phyloP scores from a whole-genome alignment of 805 yeast species.

The Lachancea cidri region DNA sequence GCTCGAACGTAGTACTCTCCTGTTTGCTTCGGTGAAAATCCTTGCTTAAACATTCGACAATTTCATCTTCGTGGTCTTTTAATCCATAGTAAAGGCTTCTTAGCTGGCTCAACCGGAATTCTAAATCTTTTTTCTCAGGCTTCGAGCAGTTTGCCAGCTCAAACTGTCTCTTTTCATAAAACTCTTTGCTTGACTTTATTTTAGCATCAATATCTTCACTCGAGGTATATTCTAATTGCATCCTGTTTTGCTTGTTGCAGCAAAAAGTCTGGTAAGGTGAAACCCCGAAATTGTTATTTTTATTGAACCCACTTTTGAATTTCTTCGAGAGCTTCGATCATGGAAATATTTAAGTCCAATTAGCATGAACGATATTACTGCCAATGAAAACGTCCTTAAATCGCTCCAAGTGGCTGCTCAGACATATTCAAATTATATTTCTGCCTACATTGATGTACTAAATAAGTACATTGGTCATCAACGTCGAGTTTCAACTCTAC shows the following conservation, averaged over 20 bases:
- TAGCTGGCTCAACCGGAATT: constrained; percentile 54
- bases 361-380: neutral
- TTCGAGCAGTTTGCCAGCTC: constrained; percentile 13
- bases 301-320: too few species aligned
- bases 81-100: constrained; percentile 62
- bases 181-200: constrained; percentile 12
- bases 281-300: too few species aligned
- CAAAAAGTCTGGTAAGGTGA: too few species aligned
- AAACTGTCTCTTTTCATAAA: constrained; percentile 16
- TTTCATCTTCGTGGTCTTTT: constrained; percentile 48
- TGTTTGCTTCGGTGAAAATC: constrained; percentile 64
- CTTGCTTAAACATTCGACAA: constrained; percentile 51
- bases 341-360: too few species aligned
- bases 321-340: too few species aligned
- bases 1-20: constrained; percentile 62
- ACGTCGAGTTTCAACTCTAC: constrained; percentile 27
- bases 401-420: constrained; percentile 10
- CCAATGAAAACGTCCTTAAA: constrained; percentile 10
- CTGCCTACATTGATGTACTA: constrained; percentile 26
- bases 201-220: constrained; percentile 15
- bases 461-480: constrained; percentile 30
- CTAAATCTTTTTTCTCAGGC: constrained; percentile 16
- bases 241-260: too few species aligned
- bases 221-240: constrained; percentile 11
- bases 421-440: constrained; percentile 23